Evolutionary conservation across 305 asterid genomes (phyloP), one percentile per base, ranked within the genome.

Genomic region (Solanum hybrid): DNA sequence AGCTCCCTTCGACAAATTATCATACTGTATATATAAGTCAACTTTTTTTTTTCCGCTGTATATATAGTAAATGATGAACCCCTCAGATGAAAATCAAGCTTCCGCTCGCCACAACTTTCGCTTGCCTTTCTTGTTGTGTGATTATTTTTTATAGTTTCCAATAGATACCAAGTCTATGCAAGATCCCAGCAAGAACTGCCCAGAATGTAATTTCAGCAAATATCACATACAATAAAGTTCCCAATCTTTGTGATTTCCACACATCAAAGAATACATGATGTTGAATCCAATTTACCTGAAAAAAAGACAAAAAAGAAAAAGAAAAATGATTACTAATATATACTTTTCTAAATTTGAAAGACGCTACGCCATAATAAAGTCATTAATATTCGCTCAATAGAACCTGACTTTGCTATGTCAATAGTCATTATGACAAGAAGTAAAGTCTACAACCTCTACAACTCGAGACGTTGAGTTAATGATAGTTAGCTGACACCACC

Each of bases 181-280:
- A 89, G 82, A 96, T 92, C 31, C 99, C 98, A 60, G 96, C 93
- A 91, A 95, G 95, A 75, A 94, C 93, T 17, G 94, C 93, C 99
- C 98, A 97, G 92, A 95, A 97, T 75, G 95, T 91, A 79, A 97
- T 95, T 89, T 97, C 98, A 17, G 95, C 98, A 91, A 97, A 94
- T 90, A 96, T 92, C 69, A 96, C 98, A 89, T 94, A 96, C 81
- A 95, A 35, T 31, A 96, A 89, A 26, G 95, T 94, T 51, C 98
- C 98, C 14, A 96, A 90, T 87, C 95, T 94, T 89, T 95, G 92
- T 13, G 97, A 95, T 77, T 96, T 93, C 98, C 98, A 96, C 27
- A 95, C 98, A 81, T 94, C 91, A 64, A 84, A 93, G 36, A 96
- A 97, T n/a, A 97, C 95, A 88, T 94, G 98, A 75, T 94, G 88